Evolutionary conservation across 73 alveolate species (phyloP).

Genomic region (Halteria grandinella): DNA sequence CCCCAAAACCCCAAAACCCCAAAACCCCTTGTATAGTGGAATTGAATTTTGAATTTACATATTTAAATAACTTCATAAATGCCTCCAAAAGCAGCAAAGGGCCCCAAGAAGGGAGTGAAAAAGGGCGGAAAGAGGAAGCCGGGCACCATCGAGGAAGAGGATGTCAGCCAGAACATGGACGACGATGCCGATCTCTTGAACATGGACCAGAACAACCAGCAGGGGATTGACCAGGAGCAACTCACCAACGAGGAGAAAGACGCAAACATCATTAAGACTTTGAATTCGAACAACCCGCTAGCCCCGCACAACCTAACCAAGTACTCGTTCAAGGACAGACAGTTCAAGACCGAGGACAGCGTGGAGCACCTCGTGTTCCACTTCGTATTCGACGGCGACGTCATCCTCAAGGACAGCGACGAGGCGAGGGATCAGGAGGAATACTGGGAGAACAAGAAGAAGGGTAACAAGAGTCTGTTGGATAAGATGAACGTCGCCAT

Average conservation of each 20-base stretch:
- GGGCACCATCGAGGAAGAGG: constrained; percentile 55
- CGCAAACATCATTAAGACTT: constrained; percentile 77
- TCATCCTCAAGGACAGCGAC: constrained; percentile 77
- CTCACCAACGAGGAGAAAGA: constrained; percentile 77
- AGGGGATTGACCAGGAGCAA: constrained; percentile 61
- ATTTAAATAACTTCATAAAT: constrained; percentile 11
- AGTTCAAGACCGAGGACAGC: constrained; percentile 83
- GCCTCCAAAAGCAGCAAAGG: constrained; percentile 16
- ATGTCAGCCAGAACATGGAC: constrained; percentile 49
- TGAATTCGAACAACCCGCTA: constrained; percentile 84
- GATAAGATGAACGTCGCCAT: constrained; percentile 79
- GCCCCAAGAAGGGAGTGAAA: constrained; percentile 39
- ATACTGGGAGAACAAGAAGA: constrained; percentile 79
- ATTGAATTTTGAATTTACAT: neutral
- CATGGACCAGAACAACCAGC: constrained; percentile 54
- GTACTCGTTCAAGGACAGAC: constrained; percentile 73
- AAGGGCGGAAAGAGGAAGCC: constrained; percentile 18
- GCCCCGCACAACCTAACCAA: constrained; percentile 85
- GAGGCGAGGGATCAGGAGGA: constrained; percentile 87
- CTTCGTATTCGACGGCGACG: constrained; percentile 81
- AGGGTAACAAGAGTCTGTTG: constrained; percentile 54
- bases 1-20: constrained; percentile 62
- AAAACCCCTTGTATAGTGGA: neutral
- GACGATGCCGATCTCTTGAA: constrained; percentile 68
- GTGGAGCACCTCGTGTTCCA: constrained; percentile 88